phyloP scores from a whole-genome alignment of 2,329 filamentous ascomycete species.

The Paraconiothyrium brasiliense region DNA sequence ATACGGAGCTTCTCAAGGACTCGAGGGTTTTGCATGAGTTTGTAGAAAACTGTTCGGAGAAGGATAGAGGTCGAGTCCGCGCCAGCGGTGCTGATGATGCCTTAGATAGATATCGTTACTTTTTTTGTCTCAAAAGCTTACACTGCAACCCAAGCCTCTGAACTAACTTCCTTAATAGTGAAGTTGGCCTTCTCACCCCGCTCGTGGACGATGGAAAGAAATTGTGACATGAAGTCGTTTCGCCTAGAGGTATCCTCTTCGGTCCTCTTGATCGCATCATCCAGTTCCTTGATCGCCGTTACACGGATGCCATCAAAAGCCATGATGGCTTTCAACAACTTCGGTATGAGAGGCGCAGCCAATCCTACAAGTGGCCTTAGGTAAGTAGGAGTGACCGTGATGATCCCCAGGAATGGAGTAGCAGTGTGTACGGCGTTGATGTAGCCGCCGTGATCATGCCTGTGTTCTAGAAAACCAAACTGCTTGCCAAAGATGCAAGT shows the following conservation, averaged over 20 bases:
- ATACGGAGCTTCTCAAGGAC: slow-evolving; percentile 18
- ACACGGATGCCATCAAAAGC: slow-evolving; percentile 24
- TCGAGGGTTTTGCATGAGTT: slow-evolving; percentile 45
- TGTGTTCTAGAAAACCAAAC: slow-evolving; percentile 29
- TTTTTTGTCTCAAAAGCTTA: slow-evolving; percentile 25
- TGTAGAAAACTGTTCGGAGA: slow-evolving; percentile 50
- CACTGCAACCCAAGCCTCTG: slow-evolving; percentile 39
- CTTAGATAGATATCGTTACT: background rate
- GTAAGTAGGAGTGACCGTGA: slow-evolving; percentile 21
- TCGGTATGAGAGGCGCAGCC: slow-evolving; percentile 24
- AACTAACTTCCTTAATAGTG: slow-evolving; percentile 20
- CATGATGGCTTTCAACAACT: slow-evolving; percentile 29
- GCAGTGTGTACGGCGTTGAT: slow-evolving; percentile 42
- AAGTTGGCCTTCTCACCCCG: slow-evolving; percentile 46
- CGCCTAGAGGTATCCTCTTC: slow-evolving; percentile 16
- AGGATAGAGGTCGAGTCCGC: slow-evolving; percentile 48
- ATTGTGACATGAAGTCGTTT: slow-evolving; percentile 42
- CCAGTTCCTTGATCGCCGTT: slow-evolving; percentile 20
- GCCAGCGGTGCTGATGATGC: slow-evolving; percentile 36
- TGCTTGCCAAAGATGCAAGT: slow-evolving; percentile 19
- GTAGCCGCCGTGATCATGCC: slow-evolving; percentile 25
- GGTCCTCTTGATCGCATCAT: slow-evolving; percentile 17
- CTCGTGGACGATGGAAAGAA: slow-evolving; percentile 39
- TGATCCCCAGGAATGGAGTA: slow-evolving; percentile 32
- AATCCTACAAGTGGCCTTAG: slow-evolving; percentile 19